These are phyloP conservation scores for Colletotrichum musicola DNA, from an alignment of 2,329 filamentous ascomycete genomes.

Conservation along the genomic window DNA sequence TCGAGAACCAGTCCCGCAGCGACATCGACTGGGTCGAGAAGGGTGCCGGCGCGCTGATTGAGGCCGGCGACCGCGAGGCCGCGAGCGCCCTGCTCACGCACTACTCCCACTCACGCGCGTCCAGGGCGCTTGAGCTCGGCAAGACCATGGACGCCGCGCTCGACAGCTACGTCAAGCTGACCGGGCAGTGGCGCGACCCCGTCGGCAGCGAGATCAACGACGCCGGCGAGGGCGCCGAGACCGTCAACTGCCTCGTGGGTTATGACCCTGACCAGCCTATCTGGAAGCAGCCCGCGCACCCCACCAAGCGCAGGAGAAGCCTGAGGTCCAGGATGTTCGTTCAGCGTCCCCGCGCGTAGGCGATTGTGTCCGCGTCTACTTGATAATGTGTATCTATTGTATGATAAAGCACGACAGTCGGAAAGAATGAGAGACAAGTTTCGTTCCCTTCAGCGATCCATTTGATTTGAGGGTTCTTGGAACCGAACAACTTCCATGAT, in stretches of 20 bases:
- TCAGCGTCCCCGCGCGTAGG: constrained; percentile 5
- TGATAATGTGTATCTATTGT: not conserved
- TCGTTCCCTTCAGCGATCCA: too few relatives aligned
- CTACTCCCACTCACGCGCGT: constrained; percentile 43
- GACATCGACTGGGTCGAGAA: constrained; percentile 43
- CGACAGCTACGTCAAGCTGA: constrained; percentile 44
- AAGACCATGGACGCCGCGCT: constrained; percentile 41
- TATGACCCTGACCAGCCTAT: constrained; percentile 45
- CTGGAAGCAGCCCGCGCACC: constrained; percentile 34
- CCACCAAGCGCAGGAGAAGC: constrained; percentile 9
- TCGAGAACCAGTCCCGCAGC: constrained; percentile 42
- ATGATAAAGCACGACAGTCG: not conserved
- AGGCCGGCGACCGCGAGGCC: constrained; percentile 38
- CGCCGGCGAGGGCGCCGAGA: constrained; percentile 47
- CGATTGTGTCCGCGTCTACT: not conserved
- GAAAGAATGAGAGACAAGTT: too few relatives aligned
- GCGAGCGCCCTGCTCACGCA: constrained; percentile 42
- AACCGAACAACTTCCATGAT: too few relatives aligned
- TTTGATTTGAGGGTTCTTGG: too few relatives aligned
- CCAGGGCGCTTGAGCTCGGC: constrained; percentile 42
- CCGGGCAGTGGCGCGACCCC: constrained; percentile 42
- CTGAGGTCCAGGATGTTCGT: constrained; percentile 20
- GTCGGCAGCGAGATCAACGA: constrained; percentile 49
- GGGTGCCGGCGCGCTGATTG: constrained; percentile 40
- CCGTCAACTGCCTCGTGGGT: constrained; percentile 51